phyloP scores from a whole-genome alignment of 2,329 filamentous ascomycete species.

The Fusarium goolgardi region DNA sequence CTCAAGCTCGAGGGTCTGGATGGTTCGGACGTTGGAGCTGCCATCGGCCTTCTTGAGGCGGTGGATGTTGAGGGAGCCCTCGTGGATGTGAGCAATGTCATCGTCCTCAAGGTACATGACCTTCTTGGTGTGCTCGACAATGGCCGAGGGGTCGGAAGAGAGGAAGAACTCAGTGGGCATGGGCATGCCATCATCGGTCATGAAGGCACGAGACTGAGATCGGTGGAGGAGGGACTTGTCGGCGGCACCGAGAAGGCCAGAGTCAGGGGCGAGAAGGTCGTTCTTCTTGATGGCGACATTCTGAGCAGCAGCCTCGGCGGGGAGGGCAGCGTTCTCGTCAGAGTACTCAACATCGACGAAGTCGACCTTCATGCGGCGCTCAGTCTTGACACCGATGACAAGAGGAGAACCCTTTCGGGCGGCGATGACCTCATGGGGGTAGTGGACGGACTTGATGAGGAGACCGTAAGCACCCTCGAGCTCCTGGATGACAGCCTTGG shows the following conservation, averaged over 20 bases:
- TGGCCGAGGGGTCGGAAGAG: conserved; percentile 97
- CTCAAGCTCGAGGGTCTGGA: conserved; percentile 98
- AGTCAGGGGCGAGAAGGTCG: conserved; percentile 73
- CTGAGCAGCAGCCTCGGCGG: conserved; percentile 94
- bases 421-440: conserved; percentile 96
- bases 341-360: conserved; percentile 99
- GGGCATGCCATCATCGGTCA: conserved; percentile 97
- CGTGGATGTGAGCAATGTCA: conserved; percentile 99
- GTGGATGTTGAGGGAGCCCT: conserved; percentile 99
- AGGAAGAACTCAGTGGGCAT: conserved; percentile 99
- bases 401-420: conserved; percentile 98
- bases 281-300: conserved; percentile 97
- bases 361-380: conserved; percentile 99
- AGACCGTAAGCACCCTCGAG: conserved; percentile 97
- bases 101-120: conserved; percentile 99
- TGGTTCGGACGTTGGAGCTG: conserved; percentile 95
- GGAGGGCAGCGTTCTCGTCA: conserved; percentile 83
- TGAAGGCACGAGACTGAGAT: conserved; percentile 97
- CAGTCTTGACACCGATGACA: conserved; percentile 95
- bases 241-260: conserved; percentile 79
- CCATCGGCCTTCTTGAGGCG: conserved; percentile 96
- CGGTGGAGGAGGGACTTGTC: conserved; percentile 99
- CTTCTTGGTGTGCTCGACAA: conserved; percentile 99
- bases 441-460: conserved; percentile 98
- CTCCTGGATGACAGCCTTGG: conserved; percentile 98